Evolutionary conservation across 352 stramenopile genomes (phyloP).

Genomic region (Globisporangium canariense): DNA sequence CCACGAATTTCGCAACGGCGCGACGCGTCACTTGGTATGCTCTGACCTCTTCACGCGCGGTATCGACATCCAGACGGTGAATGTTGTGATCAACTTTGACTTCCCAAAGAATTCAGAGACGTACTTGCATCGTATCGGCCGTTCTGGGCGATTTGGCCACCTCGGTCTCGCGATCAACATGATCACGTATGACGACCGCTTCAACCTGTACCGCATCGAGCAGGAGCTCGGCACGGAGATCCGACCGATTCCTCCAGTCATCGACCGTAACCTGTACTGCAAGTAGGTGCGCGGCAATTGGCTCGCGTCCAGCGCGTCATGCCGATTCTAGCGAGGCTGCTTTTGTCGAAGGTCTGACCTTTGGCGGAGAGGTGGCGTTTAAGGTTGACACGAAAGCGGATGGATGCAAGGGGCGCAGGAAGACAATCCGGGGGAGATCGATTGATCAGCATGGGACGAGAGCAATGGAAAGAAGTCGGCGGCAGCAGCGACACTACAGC

Average conservation of each 20-base stretch:
- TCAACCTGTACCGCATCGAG: conserved; percentile 98
- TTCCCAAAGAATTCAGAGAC: conserved; percentile 99
- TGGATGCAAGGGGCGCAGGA: not conserved
- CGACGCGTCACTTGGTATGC: conserved; percentile 96
- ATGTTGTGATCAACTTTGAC: conserved; percentile 99
- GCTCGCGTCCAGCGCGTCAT: not conserved
- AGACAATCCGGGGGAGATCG: not conserved
- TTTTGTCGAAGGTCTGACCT: not conserved
- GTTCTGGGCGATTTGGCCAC: conserved; percentile 98
- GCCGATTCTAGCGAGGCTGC: not conserved
- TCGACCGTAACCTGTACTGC: conserved; percentile 99
- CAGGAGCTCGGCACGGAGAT: conserved; percentile 99
- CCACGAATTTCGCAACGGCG: conserved; percentile 99
- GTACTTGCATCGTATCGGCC: conserved; percentile 99
- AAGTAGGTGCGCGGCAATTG: conserved; percentile 49
- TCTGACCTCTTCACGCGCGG: conserved; percentile 99
- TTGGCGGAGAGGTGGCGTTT: not conserved
- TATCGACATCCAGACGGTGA: conserved; percentile 99
- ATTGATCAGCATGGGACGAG: not conserved
- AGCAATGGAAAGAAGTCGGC: conserved; percentile 1
- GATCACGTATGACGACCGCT: conserved; percentile 99
- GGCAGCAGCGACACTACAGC: not conserved
- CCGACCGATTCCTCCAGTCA: conserved; percentile 96
- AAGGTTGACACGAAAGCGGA: not conserved
- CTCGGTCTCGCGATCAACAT: conserved; percentile 99